Percentiles rank a stretch among this genome's conserved stretches.
Conservation (phyloP, 2,329 filamentous ascomycete genomes). For the Allantophomopsis lycopodina region DNA sequence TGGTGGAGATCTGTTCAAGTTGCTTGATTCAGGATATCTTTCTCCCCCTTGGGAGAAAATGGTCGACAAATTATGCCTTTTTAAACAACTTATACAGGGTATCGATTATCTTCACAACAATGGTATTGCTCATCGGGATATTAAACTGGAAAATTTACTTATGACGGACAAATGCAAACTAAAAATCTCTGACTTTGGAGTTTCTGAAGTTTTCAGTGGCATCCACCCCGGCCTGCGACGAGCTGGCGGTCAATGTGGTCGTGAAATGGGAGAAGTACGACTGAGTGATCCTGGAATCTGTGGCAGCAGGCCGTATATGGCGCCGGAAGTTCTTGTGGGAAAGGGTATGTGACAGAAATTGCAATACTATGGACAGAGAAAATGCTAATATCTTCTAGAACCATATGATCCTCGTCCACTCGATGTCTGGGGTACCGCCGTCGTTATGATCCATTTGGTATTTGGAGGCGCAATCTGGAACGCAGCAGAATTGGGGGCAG, state of each 20-base stretch:
- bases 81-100: constrained; percentile 79
- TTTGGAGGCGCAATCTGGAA: constrained; percentile 65
- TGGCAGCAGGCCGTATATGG: constrained; percentile 76
- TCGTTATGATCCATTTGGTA: constrained; percentile 68
- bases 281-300: constrained; percentile 70
- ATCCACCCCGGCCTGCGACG: constrained; percentile 67
- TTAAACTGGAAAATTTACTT: constrained; percentile 80
- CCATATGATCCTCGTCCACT: constrained; percentile 63
- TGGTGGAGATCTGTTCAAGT: constrained; percentile 64
- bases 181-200: constrained; percentile 87
- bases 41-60: constrained; percentile 42
- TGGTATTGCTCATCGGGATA: constrained; percentile 80
- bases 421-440: constrained; percentile 77
- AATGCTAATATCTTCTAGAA: constrained; percentile 15
- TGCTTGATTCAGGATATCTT: constrained; percentile 62
- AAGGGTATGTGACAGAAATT: constrained; percentile 28
- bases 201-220: constrained; percentile 74
- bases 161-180: constrained; percentile 68
- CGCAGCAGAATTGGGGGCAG: constrained; percentile 39
- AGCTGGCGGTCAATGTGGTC: constrained; percentile 59
- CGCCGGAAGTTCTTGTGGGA: constrained; percentile 69
- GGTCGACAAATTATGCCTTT: constrained; percentile 65
- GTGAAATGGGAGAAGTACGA: constrained; percentile 56
- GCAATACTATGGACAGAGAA: not conserved
- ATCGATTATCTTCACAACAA: constrained; percentile 70